Percentiles rank a stretch among this genome's conserved stretches.
phyloP scores from a whole-genome alignment of 257 asterid species.

The Solanum gracilifrons region DNA sequence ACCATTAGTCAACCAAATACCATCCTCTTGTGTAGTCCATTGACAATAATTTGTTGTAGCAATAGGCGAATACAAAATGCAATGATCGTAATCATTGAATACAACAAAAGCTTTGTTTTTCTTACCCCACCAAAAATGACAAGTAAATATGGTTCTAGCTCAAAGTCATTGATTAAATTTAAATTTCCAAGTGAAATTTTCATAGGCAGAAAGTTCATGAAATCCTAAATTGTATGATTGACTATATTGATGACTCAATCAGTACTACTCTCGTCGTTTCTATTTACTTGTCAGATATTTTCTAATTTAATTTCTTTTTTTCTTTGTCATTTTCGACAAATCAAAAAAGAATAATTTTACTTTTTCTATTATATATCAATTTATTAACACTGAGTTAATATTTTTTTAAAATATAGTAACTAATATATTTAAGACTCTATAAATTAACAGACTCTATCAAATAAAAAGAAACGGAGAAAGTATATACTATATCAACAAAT shows the following conservation, averaged over 20 bases:
- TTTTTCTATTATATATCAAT: too few relatives aligned
- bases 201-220: neutral
- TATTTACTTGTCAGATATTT: too few relatives aligned
- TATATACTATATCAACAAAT: too few relatives aligned
- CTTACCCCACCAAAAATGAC: neutral
- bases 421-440: too few relatives aligned
- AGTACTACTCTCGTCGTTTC: too few relatives aligned
- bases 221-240: neutral
- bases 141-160: neutral
- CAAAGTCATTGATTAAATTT: neutral
- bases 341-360: fast-evolving
- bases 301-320: fast-evolving
- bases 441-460: too few relatives aligned
- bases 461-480: too few relatives aligned
- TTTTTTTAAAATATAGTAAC: too few relatives aligned
- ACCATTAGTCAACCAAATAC: neutral
- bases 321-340: too few relatives aligned
- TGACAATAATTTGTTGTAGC: neutral
- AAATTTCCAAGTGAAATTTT: neutral
- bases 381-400: too few relatives aligned
- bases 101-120: neutral
- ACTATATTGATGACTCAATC: too few relatives aligned
- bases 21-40: neutral
- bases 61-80: neutral
- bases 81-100: too few relatives aligned